Evolutionary conservation across 1,284 basidiomycete species (phyloP).

Genomic region (Naganishia liquefaciens): DNA sequence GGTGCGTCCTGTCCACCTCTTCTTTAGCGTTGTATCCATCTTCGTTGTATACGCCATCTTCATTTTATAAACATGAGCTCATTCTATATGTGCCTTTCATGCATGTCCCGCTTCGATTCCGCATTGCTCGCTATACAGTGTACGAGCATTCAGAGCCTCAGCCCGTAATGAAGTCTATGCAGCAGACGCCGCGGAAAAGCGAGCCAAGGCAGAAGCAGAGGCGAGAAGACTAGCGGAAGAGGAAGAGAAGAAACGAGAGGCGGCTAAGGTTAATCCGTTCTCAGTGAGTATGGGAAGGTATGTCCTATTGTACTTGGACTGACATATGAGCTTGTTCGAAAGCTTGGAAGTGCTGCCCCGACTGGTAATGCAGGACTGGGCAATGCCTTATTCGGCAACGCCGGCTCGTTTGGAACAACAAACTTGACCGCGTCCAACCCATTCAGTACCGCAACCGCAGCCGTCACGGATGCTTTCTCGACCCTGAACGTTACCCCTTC

Average conservation of each 20-base stretch:
- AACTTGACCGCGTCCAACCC: conserved; percentile 4
- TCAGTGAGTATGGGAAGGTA: conserved; percentile 38
- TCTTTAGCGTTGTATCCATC: conserved; percentile 2
- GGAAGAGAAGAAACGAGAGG: conserved; percentile 40
- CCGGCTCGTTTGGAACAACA: conserved; percentile 15
- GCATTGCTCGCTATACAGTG: conserved; percentile 30
- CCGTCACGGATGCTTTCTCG: conserved; percentile 27
- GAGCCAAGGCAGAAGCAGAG: conserved; percentile 34
- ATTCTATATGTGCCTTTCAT: conserved; percentile 26
- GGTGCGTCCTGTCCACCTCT: conserved; percentile 37
- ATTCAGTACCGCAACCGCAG: conserved; percentile 28
- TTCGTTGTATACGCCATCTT: conserved; percentile 13
- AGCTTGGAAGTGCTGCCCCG: conserved; percentile 2
- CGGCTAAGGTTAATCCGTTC: conserved; percentile 52
- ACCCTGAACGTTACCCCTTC: conserved; percentile 28
- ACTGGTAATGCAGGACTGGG: conserved; percentile 1
- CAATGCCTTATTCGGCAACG: conserved; percentile 20
- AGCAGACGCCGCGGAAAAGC: conserved; percentile 41
- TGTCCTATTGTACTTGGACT: neutral
- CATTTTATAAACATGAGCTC: conserved; percentile 21
- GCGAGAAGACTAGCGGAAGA: conserved; percentile 43
- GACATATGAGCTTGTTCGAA: too few relatives aligned
- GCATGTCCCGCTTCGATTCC: neutral
- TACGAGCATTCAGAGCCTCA: conserved; percentile 52
- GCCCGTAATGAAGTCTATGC: conserved; percentile 53